Evolutionary conservation across 306 rosid species (phyloP).

Genomic region (Geum urbanum): DNA sequence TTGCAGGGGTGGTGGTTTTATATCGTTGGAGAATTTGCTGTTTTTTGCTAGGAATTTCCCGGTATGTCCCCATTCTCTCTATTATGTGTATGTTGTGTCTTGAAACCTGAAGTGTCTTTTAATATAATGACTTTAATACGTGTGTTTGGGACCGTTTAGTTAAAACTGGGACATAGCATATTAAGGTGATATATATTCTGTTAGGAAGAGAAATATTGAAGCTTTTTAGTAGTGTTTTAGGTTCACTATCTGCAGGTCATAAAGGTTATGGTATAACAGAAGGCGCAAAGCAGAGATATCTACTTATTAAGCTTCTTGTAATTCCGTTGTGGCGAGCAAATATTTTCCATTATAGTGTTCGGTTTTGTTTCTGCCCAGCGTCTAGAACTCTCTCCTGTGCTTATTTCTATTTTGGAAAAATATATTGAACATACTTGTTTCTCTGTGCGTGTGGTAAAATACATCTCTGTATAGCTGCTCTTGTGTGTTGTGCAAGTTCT

Average conservation of each 20-base stretch:
- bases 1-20: slow-evolving; percentile 97
- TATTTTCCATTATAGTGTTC: not conserved
- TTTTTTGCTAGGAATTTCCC: slow-evolving; percentile 78
- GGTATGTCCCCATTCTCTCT: slow-evolving; percentile 37
- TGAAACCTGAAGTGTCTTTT: not conserved
- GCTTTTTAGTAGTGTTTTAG: not conserved
- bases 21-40: slow-evolving; percentile 93
- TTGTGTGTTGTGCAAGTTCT: not conserved
- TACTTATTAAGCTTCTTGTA: not conserved
- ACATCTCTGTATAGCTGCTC: not conserved
- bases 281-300: not conserved
- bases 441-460: slow-evolving; percentile 1
- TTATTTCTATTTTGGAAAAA: not conserved
- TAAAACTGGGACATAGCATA: not conserved
- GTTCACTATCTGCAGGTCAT: not conserved
- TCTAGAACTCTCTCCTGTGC: not conserved
- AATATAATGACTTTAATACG: not conserved
- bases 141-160: not conserved
- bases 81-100: not conserved
- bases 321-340: not conserved
- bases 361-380: not conserved
- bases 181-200: not conserved
- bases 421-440: not conserved
- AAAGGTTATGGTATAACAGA: not conserved
- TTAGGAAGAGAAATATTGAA: not conserved